phyloP scores from a whole-genome alignment of 768 basidiomycete genomes.

The Leccinum subtestaceum region DNA sequence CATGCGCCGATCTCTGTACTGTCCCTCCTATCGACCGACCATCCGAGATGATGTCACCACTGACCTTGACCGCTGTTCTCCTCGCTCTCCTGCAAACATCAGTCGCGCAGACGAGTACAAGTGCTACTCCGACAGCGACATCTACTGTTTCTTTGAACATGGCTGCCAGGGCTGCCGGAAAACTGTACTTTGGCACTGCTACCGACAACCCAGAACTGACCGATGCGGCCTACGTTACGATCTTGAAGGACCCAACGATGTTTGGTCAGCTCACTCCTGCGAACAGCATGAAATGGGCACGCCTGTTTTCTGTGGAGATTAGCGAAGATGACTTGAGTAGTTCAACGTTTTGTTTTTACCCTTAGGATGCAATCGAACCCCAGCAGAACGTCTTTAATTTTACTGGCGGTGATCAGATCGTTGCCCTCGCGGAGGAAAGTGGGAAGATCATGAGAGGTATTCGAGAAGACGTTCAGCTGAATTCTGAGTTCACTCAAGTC shows the following conservation, averaged over 20 bases:
- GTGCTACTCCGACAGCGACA: neutral
- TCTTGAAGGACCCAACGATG: conserved; percentile 8
- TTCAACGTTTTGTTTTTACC: neutral
- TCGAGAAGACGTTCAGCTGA: neutral
- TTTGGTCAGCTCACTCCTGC: conserved; percentile 22
- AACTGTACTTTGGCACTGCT: conserved; percentile 48
- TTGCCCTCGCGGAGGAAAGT: conserved; percentile 18
- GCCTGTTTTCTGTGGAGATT: neutral
- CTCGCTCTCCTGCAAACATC: conserved; percentile 4
- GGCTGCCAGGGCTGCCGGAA: conserved; percentile 39
- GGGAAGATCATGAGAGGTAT: conserved; percentile 22
- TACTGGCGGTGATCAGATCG: conserved; percentile 20
- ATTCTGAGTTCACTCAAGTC: neutral
- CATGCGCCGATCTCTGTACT: neutral
- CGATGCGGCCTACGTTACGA: conserved; percentile 25
- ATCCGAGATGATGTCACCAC: neutral
- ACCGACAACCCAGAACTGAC: conserved; percentile 46
- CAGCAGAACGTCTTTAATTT: conserved; percentile 26
- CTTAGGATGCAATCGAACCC: conserved; percentile 21
- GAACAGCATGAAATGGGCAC: conserved; percentile 23
- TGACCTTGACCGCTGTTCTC: conserved; percentile 7
- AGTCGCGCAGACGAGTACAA: conserved; percentile 1
- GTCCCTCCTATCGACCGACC: neutral
- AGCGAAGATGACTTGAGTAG: neutral
- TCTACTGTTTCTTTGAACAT: conserved; percentile 28